Evolutionary conservation across 306 rosid species (phyloP), one percentile per base, ranked within the genome.

Genomic region (Vigna mungo): DNA sequence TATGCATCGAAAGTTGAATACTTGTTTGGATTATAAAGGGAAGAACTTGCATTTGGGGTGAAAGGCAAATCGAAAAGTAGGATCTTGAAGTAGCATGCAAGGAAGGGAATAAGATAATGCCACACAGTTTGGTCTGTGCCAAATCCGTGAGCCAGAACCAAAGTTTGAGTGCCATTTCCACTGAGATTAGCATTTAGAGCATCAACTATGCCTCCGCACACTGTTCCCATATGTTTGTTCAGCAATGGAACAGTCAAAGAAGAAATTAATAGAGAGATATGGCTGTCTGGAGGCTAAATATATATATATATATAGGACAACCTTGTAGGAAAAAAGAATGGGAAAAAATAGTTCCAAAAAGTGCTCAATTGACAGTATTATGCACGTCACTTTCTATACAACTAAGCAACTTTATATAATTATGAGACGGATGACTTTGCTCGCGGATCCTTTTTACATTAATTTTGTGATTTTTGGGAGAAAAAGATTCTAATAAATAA

Each of bases 11-110:
- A 85, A 72, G 56, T 71, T 41, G 90, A 82, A 37, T 87, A 83
- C 84, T 68, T 89, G 12, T 36, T 70, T 10, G 76, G 69, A 55
- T 85, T 34, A 36, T 85, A 85, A 52, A 64, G 27, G 9, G 82
- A 7, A 10, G 71, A 27, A 16, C 58, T 74, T 4, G 85, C 84
- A 44, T 79, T 83, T 47, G 87, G 82, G 8, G 90, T 74, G 78
- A 85, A 85, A 77, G 84, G 85, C 79, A 81, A 58, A 87, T 89
- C 84, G 21, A 87, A 89, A 69, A 83, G 81, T 48, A 87, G 49
- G 21, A 89, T 88, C 79, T 89, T 87, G 84, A 89, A 87, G 77
- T 83, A 87, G 70, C 79, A 81, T 18, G 87, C 90, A 32, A 85
- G 75, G 76, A 64, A 79, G 9, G 89, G 90, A 58, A 89, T 17